Percentiles rank a stretch among this genome's conserved stretches.
Evolutionary conservation across 202 grass and related monocot genomes (phyloP).

Genomic region (Hordeum pubiflorum): DNA sequence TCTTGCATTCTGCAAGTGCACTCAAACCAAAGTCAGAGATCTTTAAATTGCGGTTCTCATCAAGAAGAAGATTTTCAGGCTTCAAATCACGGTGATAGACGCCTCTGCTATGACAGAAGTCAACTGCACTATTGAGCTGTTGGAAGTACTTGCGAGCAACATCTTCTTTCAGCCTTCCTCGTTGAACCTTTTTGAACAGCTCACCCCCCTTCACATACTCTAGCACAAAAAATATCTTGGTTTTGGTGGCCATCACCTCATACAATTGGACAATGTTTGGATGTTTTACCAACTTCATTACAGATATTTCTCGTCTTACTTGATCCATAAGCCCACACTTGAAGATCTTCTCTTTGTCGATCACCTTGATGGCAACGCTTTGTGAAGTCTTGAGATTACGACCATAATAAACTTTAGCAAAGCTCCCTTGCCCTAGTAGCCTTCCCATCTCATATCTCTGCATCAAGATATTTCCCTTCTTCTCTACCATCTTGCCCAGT

Average conservation of each 20-base stretch:
- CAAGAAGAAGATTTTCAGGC: conserved; percentile 81
- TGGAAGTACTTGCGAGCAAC: conserved; percentile 82
- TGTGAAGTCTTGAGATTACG: conserved; percentile 48
- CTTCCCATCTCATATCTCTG: conserved; percentile 68
- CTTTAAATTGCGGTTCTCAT: conserved; percentile 68
- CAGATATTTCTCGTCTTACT: conserved; percentile 72
- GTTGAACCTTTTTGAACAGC: conserved; percentile 72
- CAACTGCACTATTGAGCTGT: conserved; percentile 69
- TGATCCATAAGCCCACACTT: conserved; percentile 72
- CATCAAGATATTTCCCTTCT: conserved; percentile 71
- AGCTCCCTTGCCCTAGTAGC: conserved; percentile 81
- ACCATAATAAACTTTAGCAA: conserved; percentile 89
- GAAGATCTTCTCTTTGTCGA: conserved; percentile 81
- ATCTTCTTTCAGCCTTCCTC: conserved; percentile 75
- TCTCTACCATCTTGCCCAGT: conserved; percentile 43
- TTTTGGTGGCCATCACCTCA: conserved; percentile 95
- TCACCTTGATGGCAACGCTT: conserved; percentile 85
- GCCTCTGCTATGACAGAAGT: conserved; percentile 78
- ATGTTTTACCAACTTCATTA: conserved; percentile 85
- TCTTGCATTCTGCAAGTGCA: conserved; percentile 62
- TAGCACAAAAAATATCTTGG: conserved; percentile 87
- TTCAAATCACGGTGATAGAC: conserved; percentile 90
- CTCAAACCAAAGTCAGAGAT: conserved; percentile 87
- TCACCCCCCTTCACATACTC: conserved; percentile 83
- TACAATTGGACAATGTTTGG: conserved; percentile 74